Evolutionary conservation across 139 green algal species (phyloP).

Genomic region (Chlorella sorokiniana): DNA sequence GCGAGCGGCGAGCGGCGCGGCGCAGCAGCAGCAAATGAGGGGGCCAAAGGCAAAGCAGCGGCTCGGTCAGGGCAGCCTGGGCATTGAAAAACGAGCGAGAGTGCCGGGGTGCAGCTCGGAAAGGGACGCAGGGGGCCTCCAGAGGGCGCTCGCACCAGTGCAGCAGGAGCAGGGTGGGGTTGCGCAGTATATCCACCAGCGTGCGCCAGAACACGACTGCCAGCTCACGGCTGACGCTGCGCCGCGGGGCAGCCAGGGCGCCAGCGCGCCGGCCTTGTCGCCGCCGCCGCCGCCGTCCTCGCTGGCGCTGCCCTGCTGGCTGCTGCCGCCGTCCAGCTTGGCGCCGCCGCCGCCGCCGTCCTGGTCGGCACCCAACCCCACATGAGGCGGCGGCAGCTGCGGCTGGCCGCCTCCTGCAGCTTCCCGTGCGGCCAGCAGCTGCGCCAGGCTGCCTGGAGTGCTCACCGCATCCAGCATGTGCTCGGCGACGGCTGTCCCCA

Average conservation of each 20-base stretch:
- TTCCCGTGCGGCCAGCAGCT: conserved; percentile 27
- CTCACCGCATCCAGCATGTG: conserved; percentile 56
- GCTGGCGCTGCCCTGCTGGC: neutral
- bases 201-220: conserved; percentile 72
- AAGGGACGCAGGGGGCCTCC: too few relatives aligned
- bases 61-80: too few relatives aligned
- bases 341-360: neutral
- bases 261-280: neutral
- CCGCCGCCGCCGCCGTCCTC: too few relatives aligned
- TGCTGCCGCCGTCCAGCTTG: neutral
- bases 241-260: neutral
- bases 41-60: too few relatives aligned
- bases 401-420: neutral
- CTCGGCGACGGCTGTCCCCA: conserved; percentile 45
- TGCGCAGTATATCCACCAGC: conserved; percentile 68
- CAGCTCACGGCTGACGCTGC: conserved; percentile 52
- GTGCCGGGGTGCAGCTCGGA: too few relatives aligned
- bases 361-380: neutral
- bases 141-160: conserved; percentile 55
- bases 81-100: too few relatives aligned
- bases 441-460: conserved; percentile 36
- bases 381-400: neutral
- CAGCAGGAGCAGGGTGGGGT: conserved; percentile 68
- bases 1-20: neutral
- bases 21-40: neutral